Evolutionary conservation across 768 basidiomycete species (phyloP).

Genomic region (Amanita molliuscula): DNA sequence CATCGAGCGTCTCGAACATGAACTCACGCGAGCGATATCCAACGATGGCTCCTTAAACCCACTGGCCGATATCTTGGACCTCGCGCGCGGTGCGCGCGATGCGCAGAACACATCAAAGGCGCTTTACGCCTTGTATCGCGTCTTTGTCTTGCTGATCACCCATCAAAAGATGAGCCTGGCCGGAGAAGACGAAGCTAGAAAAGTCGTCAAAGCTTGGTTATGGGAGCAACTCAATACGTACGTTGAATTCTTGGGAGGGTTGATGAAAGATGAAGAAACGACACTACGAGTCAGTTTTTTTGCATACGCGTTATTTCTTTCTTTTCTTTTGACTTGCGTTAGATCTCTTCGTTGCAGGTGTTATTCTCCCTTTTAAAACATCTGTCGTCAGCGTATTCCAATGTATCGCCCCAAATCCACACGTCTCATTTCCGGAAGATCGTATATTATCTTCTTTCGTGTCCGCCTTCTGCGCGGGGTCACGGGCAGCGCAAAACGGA

Average conservation of each 20-base stretch:
- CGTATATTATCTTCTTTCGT: slow-evolving; percentile 46
- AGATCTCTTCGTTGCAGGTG: slow-evolving; percentile 68
- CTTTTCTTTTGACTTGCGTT: background rate
- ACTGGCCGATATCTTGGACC: slow-evolving; percentile 61
- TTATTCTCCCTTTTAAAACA: slow-evolving; percentile 69
- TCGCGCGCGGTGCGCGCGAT: slow-evolving; percentile 37
- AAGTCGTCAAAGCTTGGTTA: slow-evolving; percentile 70
- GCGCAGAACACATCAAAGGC: slow-evolving; percentile 58
- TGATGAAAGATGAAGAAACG: slow-evolving; percentile 73
- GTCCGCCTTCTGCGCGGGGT: slow-evolving; percentile 39
- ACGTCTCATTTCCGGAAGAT: slow-evolving; percentile 58
- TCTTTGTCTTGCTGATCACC: slow-evolving; percentile 56
- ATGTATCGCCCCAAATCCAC: slow-evolving; percentile 52
- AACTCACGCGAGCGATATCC: slow-evolving; percentile 42
- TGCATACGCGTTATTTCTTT: background rate
- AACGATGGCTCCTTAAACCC: slow-evolving; percentile 62
- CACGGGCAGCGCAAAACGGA: slow-evolving; percentile 11
- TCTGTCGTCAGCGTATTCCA: slow-evolving; percentile 57
- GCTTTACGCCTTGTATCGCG: slow-evolving; percentile 74
- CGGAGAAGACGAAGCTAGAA: slow-evolving; percentile 44
- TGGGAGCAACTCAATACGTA: slow-evolving; percentile 66
- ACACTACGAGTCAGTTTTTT: slow-evolving; percentile 50
- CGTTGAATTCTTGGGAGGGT: slow-evolving; percentile 52
- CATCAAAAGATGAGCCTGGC: slow-evolving; percentile 43
- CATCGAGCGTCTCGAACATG: slow-evolving; percentile 42